These are phyloP conservation scores for Termitomyces sp. DNA, from an alignment of 768 basidiomycete species.

Conservation along the genomic window DNA sequence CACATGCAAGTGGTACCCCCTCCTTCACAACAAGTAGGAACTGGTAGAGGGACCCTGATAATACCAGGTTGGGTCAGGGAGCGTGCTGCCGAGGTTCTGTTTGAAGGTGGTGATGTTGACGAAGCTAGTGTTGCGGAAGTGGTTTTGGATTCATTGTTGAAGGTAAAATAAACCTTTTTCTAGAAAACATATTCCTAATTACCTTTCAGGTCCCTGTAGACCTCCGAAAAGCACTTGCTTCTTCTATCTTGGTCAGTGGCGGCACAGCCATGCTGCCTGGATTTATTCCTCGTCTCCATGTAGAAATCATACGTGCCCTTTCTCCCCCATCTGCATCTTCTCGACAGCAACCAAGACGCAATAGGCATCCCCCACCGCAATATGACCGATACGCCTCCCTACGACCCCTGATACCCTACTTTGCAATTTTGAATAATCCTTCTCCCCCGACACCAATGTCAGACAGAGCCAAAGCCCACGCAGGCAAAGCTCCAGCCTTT, in stretches of 20 bases:
- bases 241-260: constrained; percentile 82
- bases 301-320: constrained; percentile 67
- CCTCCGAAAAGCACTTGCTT: constrained; percentile 78
- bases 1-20: constrained; percentile 69
- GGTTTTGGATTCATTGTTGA: constrained; percentile 74
- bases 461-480: constrained; percentile 53
- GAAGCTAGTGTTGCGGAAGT: constrained; percentile 82
- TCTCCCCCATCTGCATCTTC: constrained; percentile 29
- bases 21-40: constrained; percentile 59
- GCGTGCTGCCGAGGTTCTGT: constrained; percentile 85
- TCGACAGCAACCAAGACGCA: constrained; percentile 33
- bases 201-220: constrained; percentile 77
- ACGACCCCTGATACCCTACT: constrained; percentile 63
- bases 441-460: constrained; percentile 49
- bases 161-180: constrained; percentile 40
- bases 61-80: constrained; percentile 97
- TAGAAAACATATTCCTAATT: neutral
- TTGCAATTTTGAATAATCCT: constrained; percentile 87
- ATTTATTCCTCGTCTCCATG: constrained; percentile 85
- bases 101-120: constrained; percentile 87
- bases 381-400: constrained; percentile 78
- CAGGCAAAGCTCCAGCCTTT: constrained; percentile 88
- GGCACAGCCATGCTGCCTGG: constrained; percentile 92
- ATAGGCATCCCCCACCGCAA: constrained; percentile 37
- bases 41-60: constrained; percentile 73